Evolutionary conservation across 2,329 filamentous ascomycete genomes (phyloP), one percentile per base, ranked within the genome.

Genomic region (Stenocarpella maydis): DNA sequence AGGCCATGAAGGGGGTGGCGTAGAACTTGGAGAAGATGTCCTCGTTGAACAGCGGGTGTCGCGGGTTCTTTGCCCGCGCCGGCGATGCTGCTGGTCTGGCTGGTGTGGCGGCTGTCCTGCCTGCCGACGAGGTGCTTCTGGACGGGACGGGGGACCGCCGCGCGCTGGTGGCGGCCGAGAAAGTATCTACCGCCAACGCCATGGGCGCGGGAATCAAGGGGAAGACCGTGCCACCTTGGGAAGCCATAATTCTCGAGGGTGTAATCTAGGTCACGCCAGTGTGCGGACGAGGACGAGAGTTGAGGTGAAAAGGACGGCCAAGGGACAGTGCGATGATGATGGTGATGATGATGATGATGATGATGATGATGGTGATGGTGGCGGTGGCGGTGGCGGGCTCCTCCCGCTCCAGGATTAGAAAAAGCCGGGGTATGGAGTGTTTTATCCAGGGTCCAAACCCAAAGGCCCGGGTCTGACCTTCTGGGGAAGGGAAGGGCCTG

Each of bases 151-250:
- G 58, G 17, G 58, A 63, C 28, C 58, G 58, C 58, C 58, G 45
- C 17, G 69, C 34, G 61, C 67, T 10, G 69, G 43, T 39, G 31
- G 69, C 26, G 54, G 67, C 67, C 9, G 67, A 52, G 15, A 69
- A 45, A 5, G 69, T 68, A 21, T 66, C 64, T 5, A 64, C 61
- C n/a, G 69, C 67, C 54, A 71, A 63, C 69, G 69, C 67, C 49
- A 71, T 67, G n/a, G 69, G 69, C 67, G 65, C 67, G 49, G 69
- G 67, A 2, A 69, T 71, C 54, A 71, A 39, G 15, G 67, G 69
- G 7, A 71, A 67, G 55, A 58, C 43, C 6, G 67, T 21, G 21
- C 55, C 54, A 31, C 39, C 26, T 41, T 7, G 69, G 10, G 55
- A 71, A 7, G 31, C 65, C 69, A 71, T 71, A 71, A 34, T 43